Base-by-base conservation (phyloP, 2,329 filamentous ascomycete genomes). In the Cercospora berteroae region DNA sequence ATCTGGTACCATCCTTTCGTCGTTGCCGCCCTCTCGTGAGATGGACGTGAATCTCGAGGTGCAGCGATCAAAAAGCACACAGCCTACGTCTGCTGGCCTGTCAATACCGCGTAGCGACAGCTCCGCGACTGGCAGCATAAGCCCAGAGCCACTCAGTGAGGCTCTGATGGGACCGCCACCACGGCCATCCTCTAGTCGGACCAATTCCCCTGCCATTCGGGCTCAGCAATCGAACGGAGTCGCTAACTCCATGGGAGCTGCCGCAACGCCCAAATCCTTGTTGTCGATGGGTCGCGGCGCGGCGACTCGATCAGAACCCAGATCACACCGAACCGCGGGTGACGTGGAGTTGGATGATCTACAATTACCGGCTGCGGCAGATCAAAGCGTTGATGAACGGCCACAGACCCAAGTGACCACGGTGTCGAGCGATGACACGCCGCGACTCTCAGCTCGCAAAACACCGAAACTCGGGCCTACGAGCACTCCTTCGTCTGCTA, bases 301-400 rank as follows among this genome's bases (percentile, higher is more conserved):
- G 4, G 27, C 66, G 7, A 25, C 44, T 13, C 48, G 36, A 7
- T 52, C 55, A 0, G 39, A 25, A 10, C 27, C 44, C 20, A 33
- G 12, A 18, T 48, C 56, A 25, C 25, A 58, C n/a, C 44, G 31
- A 27, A 36, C 5, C 16, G 12, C 44, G 20, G 55, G 67, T 57
- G 68, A 67, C 13, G 67, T 67, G 69, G 74, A 69, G 29, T 74
- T 90, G 78, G 88, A 89, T 66, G 87, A 89, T 69, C 85, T 90
- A 31, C 79, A 89, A 69, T 84, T 97, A 20, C 94, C 93, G 7
- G 93, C 96, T 78, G 88, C 92, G 13, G 81, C 82, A 5, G 85
- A 86, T 8, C 81, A 80, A 29, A 64, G 66, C 50, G 62, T 67
- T 27, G 63, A 55, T 25, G 62, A 62, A 75, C 79, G 58, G 83